Evolutionary conservation across 768 basidiomycete species (phyloP), one percentile per base, ranked within the genome.

Genomic region (Mycena sanguinolenta): DNA sequence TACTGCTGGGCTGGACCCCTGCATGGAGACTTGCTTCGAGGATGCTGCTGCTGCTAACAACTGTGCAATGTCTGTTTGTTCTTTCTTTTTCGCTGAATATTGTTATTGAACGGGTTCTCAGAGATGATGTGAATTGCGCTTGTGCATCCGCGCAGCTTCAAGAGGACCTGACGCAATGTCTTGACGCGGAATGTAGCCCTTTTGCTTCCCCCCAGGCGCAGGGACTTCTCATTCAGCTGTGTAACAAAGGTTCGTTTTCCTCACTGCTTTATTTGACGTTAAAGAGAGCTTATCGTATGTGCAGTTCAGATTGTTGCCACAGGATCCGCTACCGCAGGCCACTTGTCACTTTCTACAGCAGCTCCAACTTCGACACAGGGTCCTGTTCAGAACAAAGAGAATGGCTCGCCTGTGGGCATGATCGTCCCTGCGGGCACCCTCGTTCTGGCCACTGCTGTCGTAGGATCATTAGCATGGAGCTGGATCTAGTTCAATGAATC

Each of bases 1-100:
- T 49, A 73, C 67, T 30, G 67, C 71, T 17, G 71, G 67, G 57
- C 67, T 73, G 71, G 71, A 73, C 30, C 71, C 71, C 46, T 73
- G 71, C 64, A 73, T 73, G 71, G 71, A 73, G 25, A 65, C 67
- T 9, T 73, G 71, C 36, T 73, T 69, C 46, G 71, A 73, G 60
- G 23, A 52, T 13, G 71, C 71, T 1, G 71, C 71, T 16, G 53
- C 21, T 14, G 67, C 71, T 0, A 73, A 73, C 34, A 58, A 39
- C 36, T 73, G 71, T 34, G 17, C 71, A 10, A 49, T 73, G 71
- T 69, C 30, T 17, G 58, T 17, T 14, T 9, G 19, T 19, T 30
- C 7, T 34, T 17, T 12, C n/a, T 32, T 38, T 28, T 36, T 8
- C 32, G 32, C 32, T 34, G 32, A 34, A 21, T 7, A 27, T 23